Evolutionary conservation across 1,139 yeast species (phyloP).

Genomic region (Yamadazyma conglobata): DNA sequence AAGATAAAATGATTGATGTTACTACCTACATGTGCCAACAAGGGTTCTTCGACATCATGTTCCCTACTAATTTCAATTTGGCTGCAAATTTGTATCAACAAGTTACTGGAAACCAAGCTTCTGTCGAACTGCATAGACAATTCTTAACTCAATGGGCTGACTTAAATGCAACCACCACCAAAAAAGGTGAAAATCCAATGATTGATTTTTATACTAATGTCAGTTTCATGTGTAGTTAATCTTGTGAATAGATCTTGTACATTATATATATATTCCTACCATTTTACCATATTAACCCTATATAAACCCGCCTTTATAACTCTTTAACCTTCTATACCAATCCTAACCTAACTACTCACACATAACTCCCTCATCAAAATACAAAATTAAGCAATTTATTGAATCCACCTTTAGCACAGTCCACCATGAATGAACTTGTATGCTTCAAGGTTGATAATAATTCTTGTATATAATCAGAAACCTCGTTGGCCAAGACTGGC

Average conservation of each 20-base stretch:
- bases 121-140: slow-evolving; percentile 56
- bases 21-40: slow-evolving; percentile 77
- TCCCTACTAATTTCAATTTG: slow-evolving; percentile 73
- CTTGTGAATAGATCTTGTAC: slow-evolving; percentile 6
- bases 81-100: slow-evolving; percentile 61
- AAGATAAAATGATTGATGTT: slow-evolving; percentile 65
- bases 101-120: slow-evolving; percentile 60
- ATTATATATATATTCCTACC: background rate
- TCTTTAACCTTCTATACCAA: slow-evolving; percentile 1
- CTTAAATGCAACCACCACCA: slow-evolving; percentile 61
- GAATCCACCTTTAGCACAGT: slow-evolving; percentile 25
- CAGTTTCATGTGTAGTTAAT: slow-evolving; percentile 56
- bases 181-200: slow-evolving; percentile 86
- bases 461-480: slow-evolving; percentile 7
- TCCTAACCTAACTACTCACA: slow-evolving; percentile 1
- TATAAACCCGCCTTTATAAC: no score
- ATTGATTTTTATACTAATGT: slow-evolving; percentile 75
- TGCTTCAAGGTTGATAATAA: slow-evolving; percentile 9
- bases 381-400: slow-evolving; percentile 19
- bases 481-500: slow-evolving; percentile 3
- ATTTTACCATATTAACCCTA: slow-evolving; percentile 1
- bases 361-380: slow-evolving; percentile 1
- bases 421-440: slow-evolving; percentile 22
- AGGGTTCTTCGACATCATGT: slow-evolving; percentile 84
- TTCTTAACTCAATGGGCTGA: slow-evolving; percentile 75